Evolutionary conservation across 768 basidiomycete species (phyloP).

Genomic region (Phylloporus sp.): DNA sequence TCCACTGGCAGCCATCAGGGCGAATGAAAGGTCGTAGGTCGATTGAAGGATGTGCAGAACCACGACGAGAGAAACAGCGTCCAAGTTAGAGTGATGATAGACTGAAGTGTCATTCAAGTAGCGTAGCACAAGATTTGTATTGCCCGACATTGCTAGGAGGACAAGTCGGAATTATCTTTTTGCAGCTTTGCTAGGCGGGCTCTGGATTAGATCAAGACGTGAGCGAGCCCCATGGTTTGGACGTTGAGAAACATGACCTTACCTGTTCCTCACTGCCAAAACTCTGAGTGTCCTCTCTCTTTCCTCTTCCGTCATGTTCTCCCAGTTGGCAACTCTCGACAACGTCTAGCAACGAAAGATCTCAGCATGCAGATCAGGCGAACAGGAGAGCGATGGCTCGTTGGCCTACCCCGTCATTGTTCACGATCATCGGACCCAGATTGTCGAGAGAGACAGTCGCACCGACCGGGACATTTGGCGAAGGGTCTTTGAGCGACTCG

Average conservation of each 20-base stretch:
- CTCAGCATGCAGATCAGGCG: not conserved
- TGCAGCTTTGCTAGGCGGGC: conserved; percentile 8
- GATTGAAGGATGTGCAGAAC: no score
- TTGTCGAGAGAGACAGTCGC: conserved; percentile 41
- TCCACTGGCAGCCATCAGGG: no score
- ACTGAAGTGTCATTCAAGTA: not conserved
- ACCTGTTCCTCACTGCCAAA: conserved; percentile 51
- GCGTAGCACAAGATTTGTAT: no score
- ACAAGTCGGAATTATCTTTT: not conserved
- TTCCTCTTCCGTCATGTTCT: conserved; percentile 52
- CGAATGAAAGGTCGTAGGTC: no score
- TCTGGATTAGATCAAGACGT: not conserved
- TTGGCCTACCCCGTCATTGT: conserved; percentile 55
- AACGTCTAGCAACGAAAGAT: conserved; percentile 42
- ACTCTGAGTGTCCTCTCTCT: conserved; percentile 54
- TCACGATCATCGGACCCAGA: conserved; percentile 67
- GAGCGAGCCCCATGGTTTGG: not conserved
- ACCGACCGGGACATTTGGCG: conserved; percentile 11
- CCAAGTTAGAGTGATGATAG: no score
- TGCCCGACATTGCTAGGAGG: conserved; percentile 1
- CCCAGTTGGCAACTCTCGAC: conserved; percentile 66
- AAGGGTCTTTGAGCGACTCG: conserved; percentile 7
- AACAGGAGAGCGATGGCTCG: not conserved
- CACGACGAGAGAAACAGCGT: no score
- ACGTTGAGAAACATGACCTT: not conserved